Conservation (phyloP, 805 yeast species). For the Candida arabinofermentans region DNA sequence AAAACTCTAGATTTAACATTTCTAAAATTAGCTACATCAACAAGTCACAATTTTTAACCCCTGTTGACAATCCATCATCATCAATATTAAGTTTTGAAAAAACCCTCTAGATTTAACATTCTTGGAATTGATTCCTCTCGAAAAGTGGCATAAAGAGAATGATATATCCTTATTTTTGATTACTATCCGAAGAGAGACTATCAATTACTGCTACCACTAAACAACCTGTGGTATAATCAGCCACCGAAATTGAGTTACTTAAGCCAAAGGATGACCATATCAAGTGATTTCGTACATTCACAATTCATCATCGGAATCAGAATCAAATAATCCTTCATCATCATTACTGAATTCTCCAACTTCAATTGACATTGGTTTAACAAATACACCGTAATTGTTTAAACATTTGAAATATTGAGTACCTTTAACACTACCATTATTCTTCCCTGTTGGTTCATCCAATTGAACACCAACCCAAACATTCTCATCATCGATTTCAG, state of each 20-base stretch:
- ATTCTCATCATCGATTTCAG: slow-evolving; percentile 46
- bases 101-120: not conserved
- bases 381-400: slow-evolving; percentile 68
- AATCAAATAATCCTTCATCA: slow-evolving; percentile 31
- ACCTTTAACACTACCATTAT: slow-evolving; percentile 73
- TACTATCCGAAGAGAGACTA: too few species aligned
- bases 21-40: too few species aligned
- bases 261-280: too few species aligned
- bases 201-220: too few species aligned
- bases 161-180: not conserved
- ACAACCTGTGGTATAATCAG: too few species aligned
- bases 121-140: not conserved
- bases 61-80: too few species aligned
- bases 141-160: not conserved
- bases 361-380: slow-evolving; percentile 64
- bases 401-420: slow-evolving; percentile 51
- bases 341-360: slow-evolving; percentile 58
- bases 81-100: too few species aligned
- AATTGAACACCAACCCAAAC: slow-evolving; percentile 84
- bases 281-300: too few species aligned
- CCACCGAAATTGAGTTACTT: too few species aligned
- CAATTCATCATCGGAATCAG: slow-evolving; percentile 3
- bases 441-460: slow-evolving; percentile 84
- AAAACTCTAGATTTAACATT: not conserved
- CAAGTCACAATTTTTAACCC: too few species aligned